Evolutionary conservation across 805 yeast genomes (phyloP), one percentile per base, ranked within the genome.

Genomic region (Peterozyma toletana): DNA sequence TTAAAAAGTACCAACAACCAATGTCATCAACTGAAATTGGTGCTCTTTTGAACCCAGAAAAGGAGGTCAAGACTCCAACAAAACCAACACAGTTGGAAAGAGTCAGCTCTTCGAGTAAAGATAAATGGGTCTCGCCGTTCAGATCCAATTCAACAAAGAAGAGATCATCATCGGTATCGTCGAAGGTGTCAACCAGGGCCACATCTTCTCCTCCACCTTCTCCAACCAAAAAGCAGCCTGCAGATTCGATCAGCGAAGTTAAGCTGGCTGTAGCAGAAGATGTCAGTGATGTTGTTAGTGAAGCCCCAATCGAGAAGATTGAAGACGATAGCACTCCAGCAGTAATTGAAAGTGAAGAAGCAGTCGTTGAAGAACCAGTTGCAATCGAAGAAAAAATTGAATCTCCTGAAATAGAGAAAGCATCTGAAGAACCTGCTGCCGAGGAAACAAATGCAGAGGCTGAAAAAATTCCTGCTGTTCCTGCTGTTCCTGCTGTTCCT

Each of bases 11-110:
- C 7, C 27, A 21, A 7, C 27, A 21, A 21, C 27, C 27, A 21
- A 51, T 49, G 53, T 40, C 50, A 16, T 51, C 56, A 31, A 39
- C 48, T 35, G 55, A 53, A 42, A 52, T 53, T 30, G 50, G 51
- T 16, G 51, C 45, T 33, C 42, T 53, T 37, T 34, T 52, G 49
- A 39, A 42, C 16, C 43, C 48, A 29, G 18, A 43, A 30, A 30
- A 47, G 5, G 36, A 47, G 11, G 39, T 38, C 40, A 43, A 51
- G 30, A 42, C 38, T 30, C 40, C 42, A 18, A 44, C 39, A 17
- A 45, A 46, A 27, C 38, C 37, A 31, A 50, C 55, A 11, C 56
- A 52, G 46, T 42, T 53, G 47, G 48, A 48, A 33, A 49, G 52
- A 35, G 52, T 53, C 36, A 52, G 54, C 10, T 35, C 45, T 38